These are phyloP conservation scores for Periconia digitata DNA, from an alignment of 2,329 filamentous ascomycete species.

Conservation along the genomic window DNA sequence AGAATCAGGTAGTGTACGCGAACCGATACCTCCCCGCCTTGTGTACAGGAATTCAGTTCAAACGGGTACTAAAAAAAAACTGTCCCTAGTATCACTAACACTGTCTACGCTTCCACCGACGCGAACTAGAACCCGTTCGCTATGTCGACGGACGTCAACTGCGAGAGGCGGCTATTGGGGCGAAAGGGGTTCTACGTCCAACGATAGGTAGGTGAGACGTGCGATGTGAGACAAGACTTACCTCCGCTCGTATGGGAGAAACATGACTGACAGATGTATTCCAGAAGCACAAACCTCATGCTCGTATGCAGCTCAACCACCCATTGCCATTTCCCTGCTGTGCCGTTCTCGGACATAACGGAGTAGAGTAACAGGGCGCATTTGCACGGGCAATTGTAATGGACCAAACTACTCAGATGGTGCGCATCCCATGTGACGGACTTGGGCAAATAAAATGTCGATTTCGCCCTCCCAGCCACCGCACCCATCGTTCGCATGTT, in stretches of 20 bases:
- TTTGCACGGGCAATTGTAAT: neutral
- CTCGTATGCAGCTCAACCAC: neutral
- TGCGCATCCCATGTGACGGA: neutral
- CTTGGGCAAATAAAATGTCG: no score
- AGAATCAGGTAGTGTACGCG: neutral
- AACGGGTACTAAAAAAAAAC: neutral
- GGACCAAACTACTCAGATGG: neutral
- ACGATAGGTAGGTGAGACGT: neutral
- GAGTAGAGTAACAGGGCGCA: neutral
- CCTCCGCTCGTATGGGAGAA: neutral
- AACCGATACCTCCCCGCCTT: no score
- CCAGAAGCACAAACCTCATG: neutral
- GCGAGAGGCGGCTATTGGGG: neutral
- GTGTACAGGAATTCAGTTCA: no score
- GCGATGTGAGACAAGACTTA: neutral
- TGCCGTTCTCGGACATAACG: neutral
- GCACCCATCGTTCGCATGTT: no score
- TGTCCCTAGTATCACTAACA: neutral
- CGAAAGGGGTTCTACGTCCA: neutral
- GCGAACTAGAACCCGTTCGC: neutral
- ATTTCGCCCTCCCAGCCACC: no score
- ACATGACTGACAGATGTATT: neutral
- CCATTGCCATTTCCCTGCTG: neutral
- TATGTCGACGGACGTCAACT: neutral
- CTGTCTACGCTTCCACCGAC: neutral